These are phyloP conservation scores for Hyaloscypha hepaticicola DNA, from an alignment of 495 filamentous ascomycete genomes.

Conservation along the genomic window DNA sequence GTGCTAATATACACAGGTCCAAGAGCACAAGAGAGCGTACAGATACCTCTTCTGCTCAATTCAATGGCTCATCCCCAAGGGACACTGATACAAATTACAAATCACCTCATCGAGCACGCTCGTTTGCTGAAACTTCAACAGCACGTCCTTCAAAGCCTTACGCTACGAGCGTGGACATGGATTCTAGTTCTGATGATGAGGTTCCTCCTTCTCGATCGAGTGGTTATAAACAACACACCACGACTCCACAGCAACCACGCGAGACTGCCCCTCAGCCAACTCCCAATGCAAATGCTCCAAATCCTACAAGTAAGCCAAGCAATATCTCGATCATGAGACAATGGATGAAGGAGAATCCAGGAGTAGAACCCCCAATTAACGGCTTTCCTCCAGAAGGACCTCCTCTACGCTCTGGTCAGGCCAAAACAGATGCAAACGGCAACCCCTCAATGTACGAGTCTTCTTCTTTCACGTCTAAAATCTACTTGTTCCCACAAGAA, in stretches of 20 bases:
- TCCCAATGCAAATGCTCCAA: background rate
- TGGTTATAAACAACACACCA: background rate
- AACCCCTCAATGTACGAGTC: slow-evolving; percentile 42
- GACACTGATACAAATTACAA: slow-evolving; percentile 24
- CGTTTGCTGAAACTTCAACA: slow-evolving; percentile 8
- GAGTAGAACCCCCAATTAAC: slow-evolving; percentile 20
- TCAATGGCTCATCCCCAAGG: slow-evolving; percentile 16
- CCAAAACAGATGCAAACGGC: slow-evolving; percentile 16
- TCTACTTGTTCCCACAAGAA: background rate
- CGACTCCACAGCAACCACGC: background rate
- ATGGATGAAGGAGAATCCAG: slow-evolving; percentile 24
- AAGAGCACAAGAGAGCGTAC: slow-evolving; percentile 36
- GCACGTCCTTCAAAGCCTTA: background rate
- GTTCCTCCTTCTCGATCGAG: slow-evolving; percentile 1
- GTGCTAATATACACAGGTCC: slow-evolving; percentile 37
- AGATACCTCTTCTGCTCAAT: background rate
- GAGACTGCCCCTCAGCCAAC: background rate
- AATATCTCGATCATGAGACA: slow-evolving; percentile 22
- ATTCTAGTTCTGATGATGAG: slow-evolving; percentile 23
- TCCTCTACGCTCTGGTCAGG: slow-evolving; percentile 16
- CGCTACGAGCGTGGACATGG: background rate
- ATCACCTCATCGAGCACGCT: slow-evolving; percentile 16
- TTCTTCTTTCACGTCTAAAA: slow-evolving; percentile 9
- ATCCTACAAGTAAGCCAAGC: slow-evolving; percentile 21
- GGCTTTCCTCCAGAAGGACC: slow-evolving; percentile 28